These are phyloP conservation scores for Phyllosticta citrichinensis DNA, from an alignment of 2,329 filamentous ascomycete species.

Conservation along the genomic window DNA sequence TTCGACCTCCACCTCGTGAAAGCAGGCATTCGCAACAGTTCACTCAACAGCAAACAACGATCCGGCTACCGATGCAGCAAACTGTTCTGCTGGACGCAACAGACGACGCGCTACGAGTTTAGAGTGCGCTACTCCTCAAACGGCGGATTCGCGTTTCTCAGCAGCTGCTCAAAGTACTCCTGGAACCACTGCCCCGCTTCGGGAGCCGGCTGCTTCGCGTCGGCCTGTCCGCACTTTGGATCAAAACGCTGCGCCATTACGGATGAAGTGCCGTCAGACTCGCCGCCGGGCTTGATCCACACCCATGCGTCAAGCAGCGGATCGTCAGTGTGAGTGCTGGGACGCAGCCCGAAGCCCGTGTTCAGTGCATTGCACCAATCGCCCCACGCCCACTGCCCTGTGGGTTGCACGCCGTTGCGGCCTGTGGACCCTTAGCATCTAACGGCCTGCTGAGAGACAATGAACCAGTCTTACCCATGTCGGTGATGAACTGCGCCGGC, in stretches of 20 bases:
- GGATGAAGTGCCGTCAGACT: conserved; percentile 39
- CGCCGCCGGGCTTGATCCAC: conserved; percentile 59
- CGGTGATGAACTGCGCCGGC: conserved; percentile 46
- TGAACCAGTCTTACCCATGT: conserved; percentile 22
- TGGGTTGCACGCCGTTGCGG: conserved; percentile 54
- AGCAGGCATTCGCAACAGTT: neutral
- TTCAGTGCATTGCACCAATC: conserved; percentile 59
- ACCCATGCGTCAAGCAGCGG: conserved; percentile 54
- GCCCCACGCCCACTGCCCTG: conserved; percentile 46
- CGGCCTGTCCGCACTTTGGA: conserved; percentile 42
- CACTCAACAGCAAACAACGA: neutral
- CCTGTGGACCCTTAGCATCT: conserved; percentile 20
- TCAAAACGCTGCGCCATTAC: conserved; percentile 41
- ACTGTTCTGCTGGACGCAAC: neutral
- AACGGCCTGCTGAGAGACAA: conserved; percentile 7
- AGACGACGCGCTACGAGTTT: neutral
- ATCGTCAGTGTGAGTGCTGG: conserved; percentile 51
- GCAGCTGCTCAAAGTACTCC: conserved; percentile 30
- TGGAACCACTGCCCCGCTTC: conserved; percentile 61
- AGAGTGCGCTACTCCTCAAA: neutral
- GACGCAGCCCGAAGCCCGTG: conserved; percentile 56
- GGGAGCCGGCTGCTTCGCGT: conserved; percentile 53
- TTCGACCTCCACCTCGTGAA: neutral
- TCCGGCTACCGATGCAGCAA: neutral
- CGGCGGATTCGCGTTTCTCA: conserved; percentile 25